phyloP scores from a whole-genome alignment of 257 asterid species.

The Gentiana macrophylla region DNA sequence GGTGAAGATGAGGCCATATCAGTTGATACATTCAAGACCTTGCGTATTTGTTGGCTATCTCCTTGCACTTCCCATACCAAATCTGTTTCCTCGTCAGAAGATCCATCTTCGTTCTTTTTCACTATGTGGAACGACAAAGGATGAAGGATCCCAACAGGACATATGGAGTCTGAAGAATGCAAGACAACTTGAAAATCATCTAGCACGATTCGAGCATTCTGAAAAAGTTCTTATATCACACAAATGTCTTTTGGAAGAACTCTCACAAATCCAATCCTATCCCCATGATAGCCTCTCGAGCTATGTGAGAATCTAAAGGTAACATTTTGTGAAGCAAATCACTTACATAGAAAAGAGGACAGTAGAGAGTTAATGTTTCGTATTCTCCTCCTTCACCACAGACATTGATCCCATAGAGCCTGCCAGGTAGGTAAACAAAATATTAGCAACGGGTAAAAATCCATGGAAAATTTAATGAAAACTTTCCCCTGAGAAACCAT shows the following conservation, averaged over 20 bases:
- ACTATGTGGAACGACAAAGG: slow-evolving; percentile 87
- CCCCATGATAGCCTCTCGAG: no score
- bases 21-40: slow-evolving; percentile 19
- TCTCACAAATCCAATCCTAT: neutral
- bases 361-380: slow-evolving; percentile 93
- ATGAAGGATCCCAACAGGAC: slow-evolving; percentile 92
- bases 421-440: slow-evolving; percentile 26
- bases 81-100: slow-evolving; percentile 32
- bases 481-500: slow-evolving; percentile 21
- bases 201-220: slow-evolving; percentile 89
- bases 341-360: slow-evolving; percentile 87
- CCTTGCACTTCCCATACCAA: slow-evolving; percentile 66
- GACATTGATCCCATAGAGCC: slow-evolving; percentile 85
- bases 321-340: neutral
- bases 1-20: slow-evolving; percentile 19
- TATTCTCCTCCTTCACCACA: slow-evolving; percentile 99
- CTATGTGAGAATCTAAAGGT: neutral
- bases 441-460: slow-evolving; percentile 11
- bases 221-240: slow-evolving; percentile 31
- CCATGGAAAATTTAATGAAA: slow-evolving; percentile 5
- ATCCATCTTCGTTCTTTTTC: slow-evolving; percentile 30
- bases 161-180: slow-evolving; percentile 84
- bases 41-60: slow-evolving; percentile 31
- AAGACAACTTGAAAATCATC: slow-evolving; percentile 72
- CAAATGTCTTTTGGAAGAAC: neutral